Evolutionary conservation across 805 yeast genomes (phyloP).

Genomic region (Blastobotrys attinorum): DNA sequence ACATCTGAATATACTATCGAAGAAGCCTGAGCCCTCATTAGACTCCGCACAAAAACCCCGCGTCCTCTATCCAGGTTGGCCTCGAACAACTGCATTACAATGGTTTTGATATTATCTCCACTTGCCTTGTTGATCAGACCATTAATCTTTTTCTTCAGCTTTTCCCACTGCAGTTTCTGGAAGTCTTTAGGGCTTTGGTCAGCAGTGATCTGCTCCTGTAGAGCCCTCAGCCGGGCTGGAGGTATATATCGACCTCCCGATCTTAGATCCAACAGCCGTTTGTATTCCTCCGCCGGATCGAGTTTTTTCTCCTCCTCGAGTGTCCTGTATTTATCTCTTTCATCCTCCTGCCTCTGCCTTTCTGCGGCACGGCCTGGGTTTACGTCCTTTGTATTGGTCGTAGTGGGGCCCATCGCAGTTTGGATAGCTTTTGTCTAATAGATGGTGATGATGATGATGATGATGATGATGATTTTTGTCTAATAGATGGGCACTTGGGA

Average conservation of each 20-base stretch:
- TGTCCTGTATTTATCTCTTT: slow-evolving; percentile 11
- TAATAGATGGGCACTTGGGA: too few relatives aligned
- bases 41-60: slow-evolving; percentile 49
- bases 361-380: slow-evolving; percentile 20
- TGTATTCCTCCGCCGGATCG: slow-evolving; percentile 31
- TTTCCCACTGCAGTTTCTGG: slow-evolving; percentile 54
- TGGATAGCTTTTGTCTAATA: too few relatives aligned
- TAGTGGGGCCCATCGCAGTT: too few relatives aligned
- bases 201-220: slow-evolving; percentile 31
- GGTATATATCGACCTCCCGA: slow-evolving; percentile 47
- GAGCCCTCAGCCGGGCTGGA: slow-evolving; percentile 42
- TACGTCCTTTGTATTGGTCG: slow-evolving; percentile 14
- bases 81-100: slow-evolving; percentile 43
- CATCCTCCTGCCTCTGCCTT: slow-evolving; percentile 16
- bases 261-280: slow-evolving; percentile 32
- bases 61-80: slow-evolving; percentile 53
- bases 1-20: slow-evolving; percentile 38
- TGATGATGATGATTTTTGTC: too few relatives aligned
- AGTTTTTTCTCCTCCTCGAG: slow-evolving; percentile 4
- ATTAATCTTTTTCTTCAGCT: slow-evolving; percentile 40
- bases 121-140: slow-evolving; percentile 41
- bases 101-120: slow-evolving; percentile 39
- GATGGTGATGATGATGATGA: too few relatives aligned
- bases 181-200: slow-evolving; percentile 31
- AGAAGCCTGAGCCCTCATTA: slow-evolving; percentile 46